phyloP scores from a whole-genome alignment of 208 protist genomes.

The Angomonas deanei region DNA sequence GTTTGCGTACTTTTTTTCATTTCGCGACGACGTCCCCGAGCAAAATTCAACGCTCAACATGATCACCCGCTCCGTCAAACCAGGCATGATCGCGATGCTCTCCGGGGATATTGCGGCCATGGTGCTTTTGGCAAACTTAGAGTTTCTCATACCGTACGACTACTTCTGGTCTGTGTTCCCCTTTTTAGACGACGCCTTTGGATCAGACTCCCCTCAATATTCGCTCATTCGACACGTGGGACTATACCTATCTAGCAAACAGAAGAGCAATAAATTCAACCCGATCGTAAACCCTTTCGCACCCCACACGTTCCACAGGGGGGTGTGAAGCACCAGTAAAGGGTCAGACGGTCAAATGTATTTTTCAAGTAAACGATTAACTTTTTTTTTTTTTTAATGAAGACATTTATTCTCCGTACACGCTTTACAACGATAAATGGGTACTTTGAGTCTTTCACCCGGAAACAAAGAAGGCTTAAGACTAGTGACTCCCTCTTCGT shows the following conservation, averaged over 20 bases:
- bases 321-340: not conserved
- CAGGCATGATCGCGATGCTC: conserved; percentile 77
- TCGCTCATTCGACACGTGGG: conserved; percentile 68
- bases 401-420: too few relatives aligned
- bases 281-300: conserved; percentile 37
- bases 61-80: conserved; percentile 73
- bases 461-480: too few relatives aligned
- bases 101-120: conserved; percentile 63
- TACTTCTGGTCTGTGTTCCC: conserved; percentile 86
- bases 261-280: conserved; percentile 51
- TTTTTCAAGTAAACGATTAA: not conserved
- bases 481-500: too few relatives aligned
- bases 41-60: conserved; percentile 54
- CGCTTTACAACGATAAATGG: too few relatives aligned
- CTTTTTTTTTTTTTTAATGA: conserved; percentile 1
- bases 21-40: conserved; percentile 54
- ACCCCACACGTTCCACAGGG: not conserved
- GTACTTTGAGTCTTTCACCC: too few relatives aligned
- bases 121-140: conserved; percentile 62
- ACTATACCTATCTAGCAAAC: conserved; percentile 41
- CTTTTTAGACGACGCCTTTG: conserved; percentile 54
- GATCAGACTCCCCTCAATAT: conserved; percentile 33
- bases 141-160: conserved; percentile 79
- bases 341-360: not conserved
- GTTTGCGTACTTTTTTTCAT: conserved; percentile 81